These are phyloP conservation scores for Aspergillus conjunctus DNA, from an alignment of 495 filamentous ascomycete species.

Conservation along the genomic window DNA sequence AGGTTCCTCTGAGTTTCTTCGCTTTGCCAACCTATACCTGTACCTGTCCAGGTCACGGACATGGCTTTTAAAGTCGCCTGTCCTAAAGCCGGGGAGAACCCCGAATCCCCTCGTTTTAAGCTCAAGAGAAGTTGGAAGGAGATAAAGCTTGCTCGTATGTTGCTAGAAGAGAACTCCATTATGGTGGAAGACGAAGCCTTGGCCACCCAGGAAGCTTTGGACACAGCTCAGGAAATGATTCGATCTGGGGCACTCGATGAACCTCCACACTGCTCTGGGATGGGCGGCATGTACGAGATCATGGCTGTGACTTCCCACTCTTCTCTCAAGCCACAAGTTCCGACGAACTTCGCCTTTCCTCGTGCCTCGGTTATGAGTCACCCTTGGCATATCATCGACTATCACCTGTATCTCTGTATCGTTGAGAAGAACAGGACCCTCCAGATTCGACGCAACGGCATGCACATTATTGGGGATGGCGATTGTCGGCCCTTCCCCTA, in stretches of 20 bases:
- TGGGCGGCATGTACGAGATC: background rate
- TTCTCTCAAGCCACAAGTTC: background rate
- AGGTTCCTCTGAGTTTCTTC: no score
- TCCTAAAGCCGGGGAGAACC: background rate
- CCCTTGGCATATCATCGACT: conserved; percentile 41
- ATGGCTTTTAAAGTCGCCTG: conserved; percentile 20
- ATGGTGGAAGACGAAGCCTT: conserved; percentile 5
- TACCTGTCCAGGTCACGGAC: background rate
- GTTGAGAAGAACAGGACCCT: conserved; percentile 27
- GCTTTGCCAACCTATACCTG: no score
- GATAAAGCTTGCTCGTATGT: conserved; percentile 10
- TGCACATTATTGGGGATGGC: conserved; percentile 29
- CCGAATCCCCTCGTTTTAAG: conserved; percentile 21
- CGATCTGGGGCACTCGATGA: background rate
- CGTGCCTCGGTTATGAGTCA: conserved; percentile 25
- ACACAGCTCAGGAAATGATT: conserved; percentile 1
- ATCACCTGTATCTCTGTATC: conserved; percentile 35
- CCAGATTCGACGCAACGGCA: conserved; percentile 21
- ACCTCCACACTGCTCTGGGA: background rate
- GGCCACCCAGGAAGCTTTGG: background rate
- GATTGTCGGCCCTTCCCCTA: conserved; percentile 31
- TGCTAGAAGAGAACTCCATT: conserved; percentile 12
- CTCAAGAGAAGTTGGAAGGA: conserved; percentile 21
- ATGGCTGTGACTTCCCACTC: background rate
- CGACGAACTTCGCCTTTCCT: background rate